Percentiles rank a stretch among this genome's conserved stretches.
phyloP scores from a whole-genome alignment of 192 early-diverging fungal species.

The Coemansia sp. region DNA sequence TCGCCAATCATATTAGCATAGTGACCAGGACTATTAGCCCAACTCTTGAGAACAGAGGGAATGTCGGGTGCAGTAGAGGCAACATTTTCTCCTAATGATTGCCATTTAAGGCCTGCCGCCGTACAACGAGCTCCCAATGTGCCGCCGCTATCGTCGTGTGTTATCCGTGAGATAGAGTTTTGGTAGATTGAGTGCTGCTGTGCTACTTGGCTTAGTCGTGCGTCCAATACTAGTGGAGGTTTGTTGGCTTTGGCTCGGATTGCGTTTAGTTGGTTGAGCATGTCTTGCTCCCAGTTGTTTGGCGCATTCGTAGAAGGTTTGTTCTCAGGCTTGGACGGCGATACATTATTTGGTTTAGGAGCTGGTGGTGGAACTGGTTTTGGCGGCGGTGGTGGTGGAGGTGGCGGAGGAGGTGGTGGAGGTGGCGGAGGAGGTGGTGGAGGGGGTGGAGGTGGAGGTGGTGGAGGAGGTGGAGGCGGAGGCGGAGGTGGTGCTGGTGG shows the following conservation, averaged over 20 bases:
- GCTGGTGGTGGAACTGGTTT: neutral
- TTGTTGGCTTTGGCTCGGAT: conserved; percentile 38
- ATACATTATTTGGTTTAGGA: neutral
- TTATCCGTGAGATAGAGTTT: conserved; percentile 25
- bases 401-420: neutral
- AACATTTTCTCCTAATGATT: conserved; percentile 43
- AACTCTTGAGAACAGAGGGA: conserved; percentile 18
- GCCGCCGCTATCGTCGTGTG: conserved; percentile 31
- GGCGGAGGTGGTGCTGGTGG: neutral
- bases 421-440: neutral
- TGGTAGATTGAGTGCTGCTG: conserved; percentile 45
- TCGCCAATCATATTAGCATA: conserved; percentile 44
- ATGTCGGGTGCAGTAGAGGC: conserved; percentile 36
- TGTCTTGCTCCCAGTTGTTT: conserved; percentile 36
- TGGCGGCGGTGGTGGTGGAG: neutral
- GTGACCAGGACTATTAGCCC: conserved; percentile 35
- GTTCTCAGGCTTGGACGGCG: neutral
- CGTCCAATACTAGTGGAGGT: conserved; percentile 23
- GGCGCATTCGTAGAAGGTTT: neutral
- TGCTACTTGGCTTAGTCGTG: conserved; percentile 32
- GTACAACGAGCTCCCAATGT: conserved; percentile 32
- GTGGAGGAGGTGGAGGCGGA: neutral
- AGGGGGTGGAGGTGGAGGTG: neutral
- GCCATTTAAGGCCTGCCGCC: conserved; percentile 30
- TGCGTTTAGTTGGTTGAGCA: conserved; percentile 40